Percentiles rank a stretch among this genome's conserved stretches.
These are phyloP conservation scores for Malbranchea zuffiana DNA, from an alignment of 2,329 filamentous ascomycete genomes.

Conservation along the genomic window DNA sequence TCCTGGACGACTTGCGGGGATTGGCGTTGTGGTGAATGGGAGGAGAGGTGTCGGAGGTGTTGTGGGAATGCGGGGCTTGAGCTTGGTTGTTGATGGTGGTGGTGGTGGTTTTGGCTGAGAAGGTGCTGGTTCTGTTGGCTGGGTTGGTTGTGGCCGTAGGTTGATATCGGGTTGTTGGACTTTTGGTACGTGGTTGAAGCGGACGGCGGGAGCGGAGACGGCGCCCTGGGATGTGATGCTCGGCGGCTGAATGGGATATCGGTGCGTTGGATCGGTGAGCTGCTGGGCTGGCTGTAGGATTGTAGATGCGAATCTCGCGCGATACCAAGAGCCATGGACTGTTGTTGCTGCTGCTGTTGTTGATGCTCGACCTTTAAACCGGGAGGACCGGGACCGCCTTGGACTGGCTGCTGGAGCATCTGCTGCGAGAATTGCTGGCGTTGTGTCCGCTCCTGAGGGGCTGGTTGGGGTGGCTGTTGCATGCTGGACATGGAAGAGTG, in stretches of 20 bases:
- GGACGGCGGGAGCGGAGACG: conserved; percentile 8
- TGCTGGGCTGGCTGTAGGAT: conserved; percentile 4
- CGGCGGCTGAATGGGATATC: conserved; percentile 8
- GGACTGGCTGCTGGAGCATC: conserved; percentile 7
- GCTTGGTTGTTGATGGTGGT: conserved; percentile 4
- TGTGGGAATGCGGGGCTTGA: conserved; percentile 7
- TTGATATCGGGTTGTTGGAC: neutral
- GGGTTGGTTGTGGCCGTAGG: neutral
- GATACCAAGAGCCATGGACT: neutral
- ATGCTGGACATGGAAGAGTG: conserved; percentile 4
- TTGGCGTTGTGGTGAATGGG: conserved; percentile 12
- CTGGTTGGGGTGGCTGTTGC: conserved; percentile 5
- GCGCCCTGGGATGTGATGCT: conserved; percentile 7
- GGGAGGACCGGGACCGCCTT: conserved; percentile 16
- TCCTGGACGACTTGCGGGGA: conserved; percentile 12
- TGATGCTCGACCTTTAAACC: conserved; percentile 20
- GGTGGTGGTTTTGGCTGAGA: conserved; percentile 5
- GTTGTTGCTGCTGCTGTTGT: conserved; percentile 9
- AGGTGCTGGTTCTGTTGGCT: conserved; percentile 5
- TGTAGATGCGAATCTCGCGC: conserved; percentile 13
- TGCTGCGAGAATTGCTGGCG: conserved; percentile 11
- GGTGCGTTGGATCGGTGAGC: conserved; percentile 10
- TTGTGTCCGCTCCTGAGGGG: conserved; percentile 9
- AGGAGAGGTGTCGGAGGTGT: conserved; percentile 5
- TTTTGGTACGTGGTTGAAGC: conserved; percentile 1